These are phyloP conservation scores for Calocybe gambosa DNA, from an alignment of 1,284 basidiomycete species.

Conservation along the genomic window DNA sequence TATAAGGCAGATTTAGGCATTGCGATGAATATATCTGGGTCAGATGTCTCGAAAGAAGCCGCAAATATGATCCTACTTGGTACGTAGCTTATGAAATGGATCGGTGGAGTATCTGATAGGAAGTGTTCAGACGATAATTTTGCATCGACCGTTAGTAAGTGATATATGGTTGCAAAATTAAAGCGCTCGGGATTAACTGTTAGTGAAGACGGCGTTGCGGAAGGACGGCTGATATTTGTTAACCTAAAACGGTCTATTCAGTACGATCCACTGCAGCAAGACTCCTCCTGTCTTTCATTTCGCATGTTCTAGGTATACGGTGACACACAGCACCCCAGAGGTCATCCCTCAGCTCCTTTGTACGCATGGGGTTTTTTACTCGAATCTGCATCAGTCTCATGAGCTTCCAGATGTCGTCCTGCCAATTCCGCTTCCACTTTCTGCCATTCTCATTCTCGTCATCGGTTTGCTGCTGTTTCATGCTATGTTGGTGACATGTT, in stretches of 20 bases:
- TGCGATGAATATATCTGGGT: constrained; percentile 70
- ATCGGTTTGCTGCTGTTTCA: constrained; percentile 49
- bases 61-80: constrained; percentile 69
- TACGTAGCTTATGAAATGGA: constrained; percentile 18
- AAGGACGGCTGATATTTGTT: constrained; percentile 64
- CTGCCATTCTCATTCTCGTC: constrained; percentile 64
- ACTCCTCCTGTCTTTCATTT: not conserved
- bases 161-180: not conserved
- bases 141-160: constrained; percentile 63
- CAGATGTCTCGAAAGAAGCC: constrained; percentile 69
- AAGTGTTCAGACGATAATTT: constrained; percentile 52
- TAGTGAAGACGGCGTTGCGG: constrained; percentile 52
- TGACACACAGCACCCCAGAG: constrained; percentile 65
- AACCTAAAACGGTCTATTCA: constrained; percentile 68
- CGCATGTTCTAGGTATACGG: constrained; percentile 40
- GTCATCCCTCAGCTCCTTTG: constrained; percentile 63
- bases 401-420: constrained; percentile 48
- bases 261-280: constrained; percentile 24
- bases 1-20: constrained; percentile 60
- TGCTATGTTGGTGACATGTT: too few relatives aligned
- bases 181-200: constrained; percentile 1
- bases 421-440: constrained; percentile 59
- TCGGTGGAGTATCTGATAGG: not conserved
- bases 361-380: constrained; percentile 22
- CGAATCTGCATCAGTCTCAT: constrained; percentile 3